Evolutionary conservation across 129 eudicot genomes (phyloP), one percentile per base, ranked within the genome.

Genomic region (Scalesia atractyloides): DNA sequence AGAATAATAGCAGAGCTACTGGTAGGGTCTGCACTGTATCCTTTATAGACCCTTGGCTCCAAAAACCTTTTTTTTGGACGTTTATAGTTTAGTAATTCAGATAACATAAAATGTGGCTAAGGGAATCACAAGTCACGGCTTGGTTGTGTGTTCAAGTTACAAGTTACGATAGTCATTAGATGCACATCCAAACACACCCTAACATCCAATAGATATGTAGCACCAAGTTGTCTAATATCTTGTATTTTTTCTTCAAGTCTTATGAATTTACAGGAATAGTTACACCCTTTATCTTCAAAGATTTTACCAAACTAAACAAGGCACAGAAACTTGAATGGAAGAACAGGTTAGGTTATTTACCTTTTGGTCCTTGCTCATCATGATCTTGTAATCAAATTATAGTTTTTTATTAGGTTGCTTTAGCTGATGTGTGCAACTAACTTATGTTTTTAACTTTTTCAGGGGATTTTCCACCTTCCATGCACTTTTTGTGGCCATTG

Each of bases 391-490:
- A 8, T 41, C 33, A 46, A n/a, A 50, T 52, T 15, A 64, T n/a
- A 16, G 30, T 2, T 52, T 72, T 73, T 65, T 59, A n/a, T 59
- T 30, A 22, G 34, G 15, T 74, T 58, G 39, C 34, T n/a, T 20
- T 43, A 68, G 62, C 54, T 72, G 51, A 81, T 46, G 14, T 68
- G 37, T 47, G 10, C 46, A 39, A 6, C 47, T 69, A 39, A 18
- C 73, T 66, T 64, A 48, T 68, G 46, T 13, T 61, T 30, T 30
- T 30, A 2, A 30, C 5, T 0, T 30, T 30, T 48, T n/a, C 86
- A 87, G 97, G 84, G 97, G 97, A 9, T 88, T 91, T 80, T 91
- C 97, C 64, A 88, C 97, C 53, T 82, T 91, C 79, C 97, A 91
- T 76, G 97, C 95, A n/a, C 72, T 91, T 30, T 65, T 91, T 12